Evolutionary conservation across 2,329 filamentous ascomycete genomes (phyloP).

Genomic region (Westerdykella sp.): DNA sequence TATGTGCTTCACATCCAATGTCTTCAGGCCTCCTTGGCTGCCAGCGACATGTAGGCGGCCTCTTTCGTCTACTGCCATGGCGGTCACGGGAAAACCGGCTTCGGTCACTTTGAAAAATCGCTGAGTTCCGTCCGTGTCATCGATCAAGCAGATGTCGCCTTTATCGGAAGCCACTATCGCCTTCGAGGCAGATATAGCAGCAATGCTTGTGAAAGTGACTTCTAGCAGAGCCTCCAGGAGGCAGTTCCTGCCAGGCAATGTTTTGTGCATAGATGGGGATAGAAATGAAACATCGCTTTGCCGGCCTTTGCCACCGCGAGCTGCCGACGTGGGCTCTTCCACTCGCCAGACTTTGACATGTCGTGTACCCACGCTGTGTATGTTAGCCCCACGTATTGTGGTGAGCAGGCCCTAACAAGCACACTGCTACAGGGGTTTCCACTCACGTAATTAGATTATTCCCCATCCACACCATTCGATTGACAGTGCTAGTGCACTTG

Average conservation of each 20-base stretch:
- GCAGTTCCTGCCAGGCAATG: slow-evolving; percentile 80
- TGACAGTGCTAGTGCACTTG: slow-evolving; percentile 82
- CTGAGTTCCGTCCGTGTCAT: slow-evolving; percentile 67
- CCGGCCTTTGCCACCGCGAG: slow-evolving; percentile 44
- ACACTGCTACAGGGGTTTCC: background rate
- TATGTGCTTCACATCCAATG: slow-evolving; percentile 38
- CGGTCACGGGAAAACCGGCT: slow-evolving; percentile 61
- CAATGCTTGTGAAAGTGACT: slow-evolving; percentile 73
- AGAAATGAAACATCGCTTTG: slow-evolving; percentile 42
- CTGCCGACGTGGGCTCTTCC: slow-evolving; percentile 56
- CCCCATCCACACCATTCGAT: slow-evolving; percentile 87
- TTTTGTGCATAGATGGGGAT: slow-evolving; percentile 45
- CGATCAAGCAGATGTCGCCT: slow-evolving; percentile 82
- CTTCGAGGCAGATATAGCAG: slow-evolving; percentile 63
- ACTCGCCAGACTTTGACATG: slow-evolving; percentile 93
- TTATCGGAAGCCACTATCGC: slow-evolving; percentile 81
- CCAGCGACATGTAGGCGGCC: slow-evolving; percentile 63
- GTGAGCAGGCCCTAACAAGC: background rate
- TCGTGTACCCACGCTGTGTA: slow-evolving; percentile 61
- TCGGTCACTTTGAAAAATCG: slow-evolving; percentile 62
- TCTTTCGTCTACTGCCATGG: slow-evolving; percentile 55
- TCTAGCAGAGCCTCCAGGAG: slow-evolving; percentile 76
- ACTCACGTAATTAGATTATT: slow-evolving; percentile 67
- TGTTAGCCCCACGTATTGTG: background rate
- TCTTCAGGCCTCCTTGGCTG: slow-evolving; percentile 52